Percentiles rank a stretch among this genome's conserved stretches.
These are phyloP conservation scores for Funneliformis mosseae DNA, from an alignment of 192 early-diverging fungal genomes.

Conservation along the genomic window DNA sequence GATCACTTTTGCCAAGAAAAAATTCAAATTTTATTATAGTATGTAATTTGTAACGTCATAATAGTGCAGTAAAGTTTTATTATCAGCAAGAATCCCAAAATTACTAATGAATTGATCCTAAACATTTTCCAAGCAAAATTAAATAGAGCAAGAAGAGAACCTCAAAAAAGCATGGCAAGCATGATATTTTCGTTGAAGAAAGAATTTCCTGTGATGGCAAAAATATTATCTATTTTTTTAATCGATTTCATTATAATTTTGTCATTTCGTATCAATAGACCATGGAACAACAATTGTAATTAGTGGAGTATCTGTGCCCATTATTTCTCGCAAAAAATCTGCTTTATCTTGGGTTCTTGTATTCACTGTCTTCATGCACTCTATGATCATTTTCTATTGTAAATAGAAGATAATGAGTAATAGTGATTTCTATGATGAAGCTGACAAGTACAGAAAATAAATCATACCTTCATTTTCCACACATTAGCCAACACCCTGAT, in stretches of 20 bases:
- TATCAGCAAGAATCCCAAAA: too few relatives aligned
- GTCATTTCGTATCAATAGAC: constrained; percentile 15
- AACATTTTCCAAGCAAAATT: too few relatives aligned
- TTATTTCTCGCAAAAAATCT: constrained; percentile 25
- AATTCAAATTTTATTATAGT: constrained; percentile 63
- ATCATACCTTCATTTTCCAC: constrained; percentile 19
- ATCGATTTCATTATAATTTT: too few relatives aligned
- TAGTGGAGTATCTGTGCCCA: constrained; percentile 12
- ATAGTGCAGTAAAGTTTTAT: too few relatives aligned
- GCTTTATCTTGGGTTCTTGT: constrained; percentile 10
- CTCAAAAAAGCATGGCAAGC: too few relatives aligned
- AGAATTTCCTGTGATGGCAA: too few relatives aligned
- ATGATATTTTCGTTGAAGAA: too few relatives aligned
- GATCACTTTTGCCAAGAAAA: constrained; percentile 70
- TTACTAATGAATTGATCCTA: too few relatives aligned
- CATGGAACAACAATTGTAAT: constrained; percentile 2
- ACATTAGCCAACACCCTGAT: constrained; percentile 13
- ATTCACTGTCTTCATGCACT: constrained; percentile 19
- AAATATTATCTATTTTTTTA: too few relatives aligned
- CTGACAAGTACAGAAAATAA: background rate
- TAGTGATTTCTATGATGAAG: constrained; percentile 25
- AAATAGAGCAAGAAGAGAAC: too few relatives aligned
- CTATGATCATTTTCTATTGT: constrained; percentile 30
- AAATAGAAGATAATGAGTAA: constrained; percentile 25
- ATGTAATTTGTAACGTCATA: too few relatives aligned